Conservation (phyloP, 1,284 basidiomycete species). For the Trametes pubescens region DNA sequence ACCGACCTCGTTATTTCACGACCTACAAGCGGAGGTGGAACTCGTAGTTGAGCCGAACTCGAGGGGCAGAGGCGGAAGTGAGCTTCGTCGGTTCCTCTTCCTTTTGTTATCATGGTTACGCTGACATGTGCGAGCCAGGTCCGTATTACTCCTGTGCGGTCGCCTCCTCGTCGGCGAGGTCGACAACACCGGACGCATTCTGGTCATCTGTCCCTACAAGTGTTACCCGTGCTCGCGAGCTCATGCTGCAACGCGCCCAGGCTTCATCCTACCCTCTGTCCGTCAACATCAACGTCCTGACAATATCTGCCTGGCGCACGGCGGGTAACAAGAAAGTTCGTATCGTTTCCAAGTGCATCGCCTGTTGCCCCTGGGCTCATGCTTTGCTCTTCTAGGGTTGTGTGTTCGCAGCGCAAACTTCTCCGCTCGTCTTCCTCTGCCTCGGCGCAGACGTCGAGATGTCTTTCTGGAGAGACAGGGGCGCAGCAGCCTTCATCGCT, state of each 20-base stretch:
- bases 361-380: background rate
- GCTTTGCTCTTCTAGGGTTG: slow-evolving; percentile 19
- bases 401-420: slow-evolving; percentile 24
- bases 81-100: background rate
- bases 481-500: background rate
- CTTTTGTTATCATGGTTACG: no score
- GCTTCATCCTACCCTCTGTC: slow-evolving; percentile 24
- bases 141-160: slow-evolving; percentile 43
- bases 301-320: slow-evolving; percentile 44
- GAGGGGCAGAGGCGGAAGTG: background rate
- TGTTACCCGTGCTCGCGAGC: slow-evolving; percentile 31
- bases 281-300: slow-evolving; percentile 41
- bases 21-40: slow-evolving; percentile 44
- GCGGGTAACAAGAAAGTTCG: slow-evolving; percentile 47
- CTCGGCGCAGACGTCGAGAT: slow-evolving; percentile 46
- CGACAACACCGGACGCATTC: background rate
- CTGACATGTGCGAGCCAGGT: slow-evolving; percentile 21
- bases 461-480: slow-evolving; percentile 23
- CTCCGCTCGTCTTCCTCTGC: slow-evolving; percentile 37
- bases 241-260: slow-evolving; percentile 31
- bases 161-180: background rate
- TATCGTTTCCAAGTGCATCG: background rate
- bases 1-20: slow-evolving; percentile 42
- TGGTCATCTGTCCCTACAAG: slow-evolving; percentile 38
- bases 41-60: slow-evolving; percentile 22